Percentiles rank a stretch among this genome's conserved stretches.
phyloP scores from a whole-genome alignment of 2,329 filamentous ascomycete genomes.

The Alternaria sp. region DNA sequence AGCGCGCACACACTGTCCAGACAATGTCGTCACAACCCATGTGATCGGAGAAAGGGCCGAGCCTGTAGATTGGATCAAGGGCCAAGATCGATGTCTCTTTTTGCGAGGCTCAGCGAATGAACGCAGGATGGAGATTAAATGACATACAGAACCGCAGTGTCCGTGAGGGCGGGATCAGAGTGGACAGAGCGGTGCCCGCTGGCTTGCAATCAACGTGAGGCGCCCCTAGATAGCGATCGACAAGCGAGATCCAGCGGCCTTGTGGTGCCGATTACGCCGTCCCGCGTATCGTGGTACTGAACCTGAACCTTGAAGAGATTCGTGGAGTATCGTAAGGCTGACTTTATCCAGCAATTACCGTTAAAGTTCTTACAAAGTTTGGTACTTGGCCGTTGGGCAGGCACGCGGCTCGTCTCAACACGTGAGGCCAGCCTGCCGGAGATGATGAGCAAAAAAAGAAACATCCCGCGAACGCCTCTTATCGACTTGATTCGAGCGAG shows the following conservation, averaged over 20 bases:
- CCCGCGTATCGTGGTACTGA: conserved; percentile 1
- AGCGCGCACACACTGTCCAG: not conserved
- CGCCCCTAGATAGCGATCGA: conserved; percentile 17
- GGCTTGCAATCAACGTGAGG: conserved; percentile 26
- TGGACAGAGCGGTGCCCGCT: conserved; percentile 8
- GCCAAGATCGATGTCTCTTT: not conserved
- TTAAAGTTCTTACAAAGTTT: not conserved
- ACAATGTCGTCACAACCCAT: not conserved
- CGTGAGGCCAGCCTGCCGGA: conserved; percentile 3
- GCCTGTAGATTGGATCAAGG: conserved; percentile 5
- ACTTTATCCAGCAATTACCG: not conserved
- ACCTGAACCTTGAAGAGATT: not conserved
- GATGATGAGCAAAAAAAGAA: conserved; percentile 9
- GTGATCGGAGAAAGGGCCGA: not conserved
- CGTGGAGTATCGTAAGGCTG: not conserved
- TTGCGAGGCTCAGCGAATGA: conserved; percentile 3
- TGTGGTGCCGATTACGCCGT: not conserved
- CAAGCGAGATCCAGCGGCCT: conserved; percentile 14
- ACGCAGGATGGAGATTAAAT: conserved; percentile 2
- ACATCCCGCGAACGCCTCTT: not conserved
- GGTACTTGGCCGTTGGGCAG: not conserved
- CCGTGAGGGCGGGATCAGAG: conserved; percentile 8
- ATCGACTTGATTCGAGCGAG: not conserved
- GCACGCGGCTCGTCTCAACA: not conserved
- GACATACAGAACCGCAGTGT: conserved; percentile 13